A percentile compares a stretch with the other conserved stretches of the same genome.
These are phyloP conservation scores for Diaporthe eres DNA, from an alignment of 2,329 filamentous ascomycete genomes.

Conservation along the genomic window DNA sequence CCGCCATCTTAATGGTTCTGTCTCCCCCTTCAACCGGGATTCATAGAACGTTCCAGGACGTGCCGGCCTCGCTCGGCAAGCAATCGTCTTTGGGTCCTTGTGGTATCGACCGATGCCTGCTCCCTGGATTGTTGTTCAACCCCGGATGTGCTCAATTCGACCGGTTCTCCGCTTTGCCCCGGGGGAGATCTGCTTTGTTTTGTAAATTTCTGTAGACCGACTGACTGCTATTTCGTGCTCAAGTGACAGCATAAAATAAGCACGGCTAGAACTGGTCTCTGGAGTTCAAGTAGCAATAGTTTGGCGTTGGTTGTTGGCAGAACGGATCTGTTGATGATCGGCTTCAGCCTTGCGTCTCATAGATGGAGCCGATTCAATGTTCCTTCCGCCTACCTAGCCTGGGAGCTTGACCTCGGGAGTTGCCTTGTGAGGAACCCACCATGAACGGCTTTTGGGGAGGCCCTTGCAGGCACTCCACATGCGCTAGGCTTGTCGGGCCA, in stretches of 20 bases:
- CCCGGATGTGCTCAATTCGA: background rate
- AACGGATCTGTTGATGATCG: conserved; percentile 1
- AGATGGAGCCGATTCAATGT: conserved; percentile 2
- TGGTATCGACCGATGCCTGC: background rate
- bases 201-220: background rate
- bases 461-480: conserved; percentile 17
- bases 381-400: background rate
- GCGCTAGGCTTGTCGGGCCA: conserved; percentile 23
- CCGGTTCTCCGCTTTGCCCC: background rate
- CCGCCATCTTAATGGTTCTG: conserved; percentile 63
- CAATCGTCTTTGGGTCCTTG: background rate
- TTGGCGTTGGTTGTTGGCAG: background rate
- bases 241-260: background rate
- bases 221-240: background rate
- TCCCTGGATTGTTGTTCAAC: background rate
- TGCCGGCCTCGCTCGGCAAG: background rate
- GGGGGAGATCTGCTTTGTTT: background rate
- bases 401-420: conserved; percentile 7
- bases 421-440: conserved; percentile 3
- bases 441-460: background rate
- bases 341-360: conserved; percentile 4
- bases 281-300: background rate
- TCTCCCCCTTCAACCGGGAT: background rate
- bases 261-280: background rate
- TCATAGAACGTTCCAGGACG: background rate